Evolutionary conservation across 495 filamentous ascomycete genomes (phyloP), one percentile per base, ranked within the genome.

Genomic region (Mytilinidion resinicola): DNA sequence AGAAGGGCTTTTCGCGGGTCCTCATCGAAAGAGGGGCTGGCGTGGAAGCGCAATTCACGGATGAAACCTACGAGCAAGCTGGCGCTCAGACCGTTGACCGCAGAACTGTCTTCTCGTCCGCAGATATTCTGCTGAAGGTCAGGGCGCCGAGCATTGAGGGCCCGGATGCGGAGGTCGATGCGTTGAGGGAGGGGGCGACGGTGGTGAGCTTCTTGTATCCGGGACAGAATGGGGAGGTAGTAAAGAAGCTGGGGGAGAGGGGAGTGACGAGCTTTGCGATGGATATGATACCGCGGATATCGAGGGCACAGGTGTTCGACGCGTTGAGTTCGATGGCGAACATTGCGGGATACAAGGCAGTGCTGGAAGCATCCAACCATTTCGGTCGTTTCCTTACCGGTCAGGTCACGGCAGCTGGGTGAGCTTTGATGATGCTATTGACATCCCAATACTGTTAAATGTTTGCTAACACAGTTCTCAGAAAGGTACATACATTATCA

Each of bases 301-400:
- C 88, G 0, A 78, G 87, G n/a, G 86, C 87, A 0, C 87, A 90
- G 63, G 80, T 82, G 8, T 92, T 90, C 65, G 88, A 92, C 72
- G 88, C 87, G 11, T 73, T 90, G 61, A 64, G 63, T 42, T 89
- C 85, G 9, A 91, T 91, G 88, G 87, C 88, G 55, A 92, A 92
- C 60, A 92, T 90, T 70, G 87, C 88, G 17, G 88, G 88, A 4
- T 92, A 92, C 72, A 92, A 90, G 69, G 88, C 87, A 15, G 85
- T 92, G 1, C 71, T 92, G 50, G 87, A 91, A 67, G 88, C 88
- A 1, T 89, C 87, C 1, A 91, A 90, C 70, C 80, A 84, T 63
- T 92, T 90, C 69, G 88, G 87, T 55, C 83, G 87, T 41, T 92
- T 89, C 65, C 71, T 92, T 56, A 90, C 88, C 33, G 88, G 87